phyloP scores from a whole-genome alignment of 2,329 filamentous ascomycete genomes.

The Fusarium sterilihyphosum region DNA sequence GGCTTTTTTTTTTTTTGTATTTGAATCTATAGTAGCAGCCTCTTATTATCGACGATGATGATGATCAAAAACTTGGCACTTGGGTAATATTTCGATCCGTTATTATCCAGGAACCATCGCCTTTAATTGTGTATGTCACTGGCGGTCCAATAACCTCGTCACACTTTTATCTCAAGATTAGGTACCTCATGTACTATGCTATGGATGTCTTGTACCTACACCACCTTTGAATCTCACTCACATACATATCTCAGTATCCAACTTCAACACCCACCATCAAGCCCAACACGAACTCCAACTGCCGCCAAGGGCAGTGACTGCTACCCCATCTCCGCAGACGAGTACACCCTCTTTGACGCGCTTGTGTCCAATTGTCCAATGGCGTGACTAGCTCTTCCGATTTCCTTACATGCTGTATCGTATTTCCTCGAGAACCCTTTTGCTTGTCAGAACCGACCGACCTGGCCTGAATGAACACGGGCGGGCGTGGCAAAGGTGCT shows the following conservation, averaged over 20 bases:
- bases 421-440: constrained; percentile 13
- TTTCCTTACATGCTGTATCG: constrained; percentile 13
- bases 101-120: constrained; percentile 22
- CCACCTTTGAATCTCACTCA: background rate
- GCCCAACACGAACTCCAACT: constrained; percentile 35
- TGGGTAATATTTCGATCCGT: constrained; percentile 9
- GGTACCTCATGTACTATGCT: background rate
- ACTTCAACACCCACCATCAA: constrained; percentile 31
- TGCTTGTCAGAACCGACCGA: background rate
- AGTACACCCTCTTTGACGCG: constrained; percentile 19
- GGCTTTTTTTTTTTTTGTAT: background rate
- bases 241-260: background rate
- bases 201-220: background rate
- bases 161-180: background rate
- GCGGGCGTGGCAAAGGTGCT: constrained; percentile 25
- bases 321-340: constrained; percentile 8
- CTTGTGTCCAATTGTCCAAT: constrained; percentile 33
- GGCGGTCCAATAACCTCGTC: background rate
- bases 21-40: constrained; percentile 1
- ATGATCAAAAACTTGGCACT: constrained; percentile 19
- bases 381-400: background rate
- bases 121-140: constrained; percentile 7
- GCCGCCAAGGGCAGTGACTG: constrained; percentile 22
- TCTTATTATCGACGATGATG: background rate
- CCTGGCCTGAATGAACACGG: background rate